Evolutionary conservation across 2,329 filamentous ascomycete species (phyloP).

Genomic region (Alternaria solani): DNA sequence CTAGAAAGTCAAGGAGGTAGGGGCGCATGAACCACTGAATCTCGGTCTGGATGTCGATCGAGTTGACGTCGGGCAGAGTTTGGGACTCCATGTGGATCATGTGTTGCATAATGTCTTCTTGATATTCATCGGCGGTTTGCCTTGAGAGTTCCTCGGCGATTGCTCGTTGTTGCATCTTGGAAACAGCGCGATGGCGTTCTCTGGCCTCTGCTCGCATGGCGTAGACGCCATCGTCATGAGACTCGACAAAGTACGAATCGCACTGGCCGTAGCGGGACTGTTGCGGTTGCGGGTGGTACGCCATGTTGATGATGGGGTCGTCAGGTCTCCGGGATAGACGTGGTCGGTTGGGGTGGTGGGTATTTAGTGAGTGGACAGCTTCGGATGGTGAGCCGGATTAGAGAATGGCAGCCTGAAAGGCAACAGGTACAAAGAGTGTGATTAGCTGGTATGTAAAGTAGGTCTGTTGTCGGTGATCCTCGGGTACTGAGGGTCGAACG

Average conservation of each 20-base stretch:
- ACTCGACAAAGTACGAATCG: conserved; percentile 74
- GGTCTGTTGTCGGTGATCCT: conserved; percentile 46
- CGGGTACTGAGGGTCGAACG: conserved; percentile 46
- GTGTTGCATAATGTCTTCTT: conserved; percentile 92
- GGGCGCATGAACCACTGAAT: conserved; percentile 99
- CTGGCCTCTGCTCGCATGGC: conserved; percentile 70
- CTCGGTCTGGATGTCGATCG: conserved; percentile 98
- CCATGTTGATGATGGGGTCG: conserved; percentile 62
- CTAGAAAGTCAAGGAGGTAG: conserved; percentile 96
- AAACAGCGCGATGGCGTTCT: conserved; percentile 79
- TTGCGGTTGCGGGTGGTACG: conserved; percentile 61
- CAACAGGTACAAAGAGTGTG: conserved; percentile 61
- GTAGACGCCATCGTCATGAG: conserved; percentile 62
- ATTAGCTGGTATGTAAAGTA: conserved; percentile 64
- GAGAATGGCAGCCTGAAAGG: conserved; percentile 61
- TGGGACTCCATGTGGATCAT: conserved; percentile 96
- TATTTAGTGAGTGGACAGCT: conserved; percentile 53
- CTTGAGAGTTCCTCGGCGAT: conserved; percentile 89
- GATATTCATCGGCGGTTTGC: conserved; percentile 85
- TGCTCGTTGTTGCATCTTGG: conserved; percentile 83
- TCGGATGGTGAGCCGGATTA: conserved; percentile 52
- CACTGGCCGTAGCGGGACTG: conserved; percentile 68
- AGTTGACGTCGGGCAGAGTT: conserved; percentile 93
- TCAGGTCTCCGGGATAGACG: conserved; percentile 56
- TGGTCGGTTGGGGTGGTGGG: conserved; percentile 25